These are phyloP conservation scores for Nemania bipapillata DNA, from an alignment of 2,329 filamentous ascomycete genomes.

Conservation along the genomic window DNA sequence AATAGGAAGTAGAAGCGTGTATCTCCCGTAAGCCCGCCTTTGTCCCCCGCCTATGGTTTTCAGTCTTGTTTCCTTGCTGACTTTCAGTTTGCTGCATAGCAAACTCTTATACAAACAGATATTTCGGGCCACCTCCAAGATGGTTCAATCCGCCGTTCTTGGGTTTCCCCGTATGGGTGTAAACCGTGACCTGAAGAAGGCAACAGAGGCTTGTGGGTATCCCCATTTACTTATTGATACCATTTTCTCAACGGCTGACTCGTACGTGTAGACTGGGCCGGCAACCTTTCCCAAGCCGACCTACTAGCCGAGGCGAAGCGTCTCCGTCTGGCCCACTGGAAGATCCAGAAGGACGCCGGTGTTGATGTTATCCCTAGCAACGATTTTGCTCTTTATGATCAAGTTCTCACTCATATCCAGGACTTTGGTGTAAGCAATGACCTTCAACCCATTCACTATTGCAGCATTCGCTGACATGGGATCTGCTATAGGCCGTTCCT, in stretches of 20 bases:
- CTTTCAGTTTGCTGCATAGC: constrained; percentile 35
- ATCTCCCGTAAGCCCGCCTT: constrained; percentile 42
- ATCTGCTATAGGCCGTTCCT: constrained; percentile 76
- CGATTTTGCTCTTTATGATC: constrained; percentile 99
- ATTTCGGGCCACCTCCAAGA: constrained; percentile 57
- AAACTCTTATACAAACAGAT: constrained; percentile 40
- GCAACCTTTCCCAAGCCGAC: constrained; percentile 90
- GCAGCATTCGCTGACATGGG: constrained; percentile 36
- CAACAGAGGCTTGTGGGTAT: constrained; percentile 85
- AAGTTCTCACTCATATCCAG: constrained; percentile 97
- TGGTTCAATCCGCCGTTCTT: constrained; percentile 81
- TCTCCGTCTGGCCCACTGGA: constrained; percentile 96
- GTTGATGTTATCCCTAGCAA: constrained; percentile 99
- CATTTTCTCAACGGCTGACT: constrained; percentile 36
- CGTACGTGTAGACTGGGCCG: constrained; percentile 74
- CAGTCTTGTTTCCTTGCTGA: constrained; percentile 19
- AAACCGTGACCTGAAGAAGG: constrained; percentile 99
- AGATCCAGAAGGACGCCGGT: constrained; percentile 98
- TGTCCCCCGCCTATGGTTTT: not conserved
- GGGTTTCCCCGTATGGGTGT: constrained; percentile 99
- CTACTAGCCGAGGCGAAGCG: constrained; percentile 96
- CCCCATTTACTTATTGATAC: constrained; percentile 17
- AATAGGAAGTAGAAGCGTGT: constrained; percentile 45
- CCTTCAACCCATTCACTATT: not conserved
- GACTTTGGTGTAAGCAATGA: constrained; percentile 82